Percentiles rank a stretch among this genome's conserved stretches.
These are phyloP conservation scores for Mayamaea pseudoterrestris DNA, from an alignment of 108 stramenopile species.

Conservation along the genomic window DNA sequence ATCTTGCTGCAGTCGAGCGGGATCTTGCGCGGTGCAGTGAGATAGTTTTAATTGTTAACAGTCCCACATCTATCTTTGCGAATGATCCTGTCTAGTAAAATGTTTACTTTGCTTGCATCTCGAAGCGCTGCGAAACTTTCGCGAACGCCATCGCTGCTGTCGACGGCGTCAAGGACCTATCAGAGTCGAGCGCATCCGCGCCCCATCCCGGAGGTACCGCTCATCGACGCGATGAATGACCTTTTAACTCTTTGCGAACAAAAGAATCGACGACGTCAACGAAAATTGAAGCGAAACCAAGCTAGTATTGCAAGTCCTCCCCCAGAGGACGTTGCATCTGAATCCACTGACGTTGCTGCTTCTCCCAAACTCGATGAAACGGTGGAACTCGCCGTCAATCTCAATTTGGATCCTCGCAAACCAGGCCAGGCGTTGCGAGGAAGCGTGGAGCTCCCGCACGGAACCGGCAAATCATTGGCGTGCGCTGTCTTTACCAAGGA, in stretches of 20 bases:
- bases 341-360: conserved; percentile 10
- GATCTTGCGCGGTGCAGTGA: no score
- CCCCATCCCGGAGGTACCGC: conserved; percentile 23
- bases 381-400: conserved; percentile 74
- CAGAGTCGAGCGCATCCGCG: conserved; percentile 53
- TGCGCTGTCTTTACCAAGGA: conserved; percentile 86
- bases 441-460: conserved; percentile 75
- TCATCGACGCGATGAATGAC: conserved; percentile 33
- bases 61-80: no score
- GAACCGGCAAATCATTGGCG: conserved; percentile 78
- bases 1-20: no score
- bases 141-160: no score
- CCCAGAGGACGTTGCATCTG: not conserved
- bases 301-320: not conserved
- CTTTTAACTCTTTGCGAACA: conserved; percentile 37
- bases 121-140: no score
- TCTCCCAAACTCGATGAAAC: conserved; percentile 70
- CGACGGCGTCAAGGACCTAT: no score
- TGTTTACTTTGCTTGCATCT: no score
- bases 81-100: no score
- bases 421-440: conserved; percentile 87
- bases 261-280: conserved; percentile 31
- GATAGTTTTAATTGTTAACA: no score
- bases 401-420: conserved; percentile 91
- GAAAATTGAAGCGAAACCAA: conserved; percentile 7